These are phyloP conservation scores for Colletotrichum sp. DNA, from an alignment of 2,329 filamentous ascomycete genomes.

Conservation along the genomic window DNA sequence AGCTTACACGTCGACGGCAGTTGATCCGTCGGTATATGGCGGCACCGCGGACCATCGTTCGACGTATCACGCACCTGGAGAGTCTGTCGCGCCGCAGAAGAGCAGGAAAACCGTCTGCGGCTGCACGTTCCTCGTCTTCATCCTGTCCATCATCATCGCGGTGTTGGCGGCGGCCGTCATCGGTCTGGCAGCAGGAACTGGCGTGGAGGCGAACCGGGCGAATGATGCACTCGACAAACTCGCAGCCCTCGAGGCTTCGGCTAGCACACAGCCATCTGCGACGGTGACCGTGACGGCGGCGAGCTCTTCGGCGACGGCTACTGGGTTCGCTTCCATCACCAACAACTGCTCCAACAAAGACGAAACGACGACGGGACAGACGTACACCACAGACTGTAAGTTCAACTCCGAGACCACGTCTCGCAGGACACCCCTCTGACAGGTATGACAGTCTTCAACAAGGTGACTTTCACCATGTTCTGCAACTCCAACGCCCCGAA, in stretches of 20 bases:
- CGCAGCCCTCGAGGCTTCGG: conserved; percentile 29
- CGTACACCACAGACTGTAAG: conserved; percentile 45
- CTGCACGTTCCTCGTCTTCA: conserved; percentile 42
- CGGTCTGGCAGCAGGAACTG: conserved; percentile 49
- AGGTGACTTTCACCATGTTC: conserved; percentile 43
- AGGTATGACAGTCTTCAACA: conserved; percentile 38
- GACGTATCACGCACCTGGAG: neutral
- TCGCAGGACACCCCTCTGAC: neutral
- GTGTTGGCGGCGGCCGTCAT: conserved; percentile 45
- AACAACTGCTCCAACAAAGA: conserved; percentile 43
- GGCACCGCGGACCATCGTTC: neutral
- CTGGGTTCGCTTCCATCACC: conserved; percentile 36
- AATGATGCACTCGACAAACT: conserved; percentile 39
- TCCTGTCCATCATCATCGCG: conserved; percentile 45
- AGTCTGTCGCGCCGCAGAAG: neutral
- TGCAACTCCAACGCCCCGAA: conserved; percentile 48
- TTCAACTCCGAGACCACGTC: neutral
- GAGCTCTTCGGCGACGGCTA: conserved; percentile 28
- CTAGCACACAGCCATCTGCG: conserved; percentile 14
- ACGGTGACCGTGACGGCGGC: conserved; percentile 21
- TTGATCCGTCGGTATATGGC: conserved; percentile 12
- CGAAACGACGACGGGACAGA: conserved; percentile 38
- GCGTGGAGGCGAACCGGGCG: conserved; percentile 44
- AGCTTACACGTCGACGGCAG: neutral
- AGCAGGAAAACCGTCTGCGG: conserved; percentile 13